Evolutionary conservation across 495 filamentous ascomycete genomes (phyloP).

Genomic region (Penicillium mononematosum): DNA sequence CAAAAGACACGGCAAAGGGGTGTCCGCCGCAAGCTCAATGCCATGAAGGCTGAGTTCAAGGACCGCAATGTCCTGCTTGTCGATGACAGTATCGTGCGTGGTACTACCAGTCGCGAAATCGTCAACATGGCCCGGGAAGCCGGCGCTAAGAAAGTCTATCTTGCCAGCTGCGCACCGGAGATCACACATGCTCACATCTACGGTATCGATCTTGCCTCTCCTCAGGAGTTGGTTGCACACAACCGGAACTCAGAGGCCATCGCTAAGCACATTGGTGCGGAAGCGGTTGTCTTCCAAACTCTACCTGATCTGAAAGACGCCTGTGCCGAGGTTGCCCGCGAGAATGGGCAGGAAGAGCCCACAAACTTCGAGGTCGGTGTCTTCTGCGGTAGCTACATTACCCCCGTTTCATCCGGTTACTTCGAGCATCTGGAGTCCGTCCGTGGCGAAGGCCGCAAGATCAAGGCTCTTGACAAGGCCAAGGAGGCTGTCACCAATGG

Average conservation of each 20-base stretch:
- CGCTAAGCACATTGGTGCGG: slow-evolving; percentile 82
- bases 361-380: slow-evolving; percentile 88
- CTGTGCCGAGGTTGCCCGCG: slow-evolving; percentile 65
- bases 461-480: slow-evolving; percentile 68
- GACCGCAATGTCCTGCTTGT: slow-evolving; percentile 82
- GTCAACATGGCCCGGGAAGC: slow-evolving; percentile 91
- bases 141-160: slow-evolving; percentile 85
- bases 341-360: slow-evolving; percentile 52
- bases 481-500: slow-evolving; percentile 67
- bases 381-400: slow-evolving; percentile 90
- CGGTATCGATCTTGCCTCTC: slow-evolving; percentile 87
- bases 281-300: slow-evolving; percentile 86
- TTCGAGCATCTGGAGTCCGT: slow-evolving; percentile 80
- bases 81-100: slow-evolving; percentile 91
- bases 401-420: slow-evolving; percentile 77
- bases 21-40: slow-evolving; percentile 61
- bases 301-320: slow-evolving; percentile 80
- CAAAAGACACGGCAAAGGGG: slow-evolving; percentile 77
- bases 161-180: slow-evolving; percentile 83
- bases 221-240: slow-evolving; percentile 80
- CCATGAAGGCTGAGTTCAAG: slow-evolving; percentile 84
- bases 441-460: slow-evolving; percentile 69
- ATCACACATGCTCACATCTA: slow-evolving; percentile 80
- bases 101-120: slow-evolving; percentile 89
- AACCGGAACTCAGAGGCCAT: slow-evolving; percentile 66